Percentiles rank a stretch among this genome's conserved stretches.
Conservation (phyloP, 768 basidiomycete species). For the Russula virescens region DNA sequence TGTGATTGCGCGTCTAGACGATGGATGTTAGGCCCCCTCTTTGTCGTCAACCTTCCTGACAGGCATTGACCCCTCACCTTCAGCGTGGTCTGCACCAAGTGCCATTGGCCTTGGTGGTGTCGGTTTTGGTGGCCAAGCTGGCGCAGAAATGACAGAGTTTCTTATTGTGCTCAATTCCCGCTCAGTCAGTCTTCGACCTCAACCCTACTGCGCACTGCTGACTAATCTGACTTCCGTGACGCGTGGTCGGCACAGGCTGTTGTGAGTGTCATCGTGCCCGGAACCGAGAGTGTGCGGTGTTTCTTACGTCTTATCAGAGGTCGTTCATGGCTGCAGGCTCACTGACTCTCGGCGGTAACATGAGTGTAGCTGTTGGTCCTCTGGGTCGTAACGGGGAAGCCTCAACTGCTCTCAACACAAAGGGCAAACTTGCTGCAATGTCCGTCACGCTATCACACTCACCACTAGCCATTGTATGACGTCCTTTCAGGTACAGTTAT, state of each 20-base stretch:
- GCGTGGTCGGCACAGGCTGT: slow-evolving; percentile 43
- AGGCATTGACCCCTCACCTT: neutral
- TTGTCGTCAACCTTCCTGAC: neutral
- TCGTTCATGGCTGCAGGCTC: slow-evolving; percentile 95
- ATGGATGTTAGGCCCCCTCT: slow-evolving; percentile 60
- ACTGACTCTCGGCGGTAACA: slow-evolving; percentile 83
- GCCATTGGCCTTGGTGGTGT: slow-evolving; percentile 92
- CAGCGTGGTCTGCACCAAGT: slow-evolving; percentile 91
- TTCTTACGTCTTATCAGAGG: slow-evolving; percentile 36
- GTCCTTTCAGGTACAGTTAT: slow-evolving; percentile 67
- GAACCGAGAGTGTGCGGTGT: neutral
- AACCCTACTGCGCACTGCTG: slow-evolving; percentile 1
- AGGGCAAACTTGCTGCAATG: slow-evolving; percentile 90
- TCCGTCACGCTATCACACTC: slow-evolving; percentile 31
- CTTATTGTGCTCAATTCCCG: slow-evolving; percentile 81
- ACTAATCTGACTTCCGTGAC: neutral
- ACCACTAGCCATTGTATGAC: neutral
- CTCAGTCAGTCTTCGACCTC: slow-evolving; percentile 47
- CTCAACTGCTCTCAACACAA: slow-evolving; percentile 71
- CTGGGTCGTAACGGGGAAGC: slow-evolving; percentile 96
- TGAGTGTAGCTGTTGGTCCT: slow-evolving; percentile 86
- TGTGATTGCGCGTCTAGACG: slow-evolving; percentile 76
- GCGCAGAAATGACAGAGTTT: slow-evolving; percentile 89
- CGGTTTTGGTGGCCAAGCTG: slow-evolving; percentile 79
- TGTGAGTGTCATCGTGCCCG: slow-evolving; percentile 39